These are phyloP conservation scores for Babesia bovis DNA, from an alignment of 169 alveolate genomes.

Conservation along the genomic window DNA sequence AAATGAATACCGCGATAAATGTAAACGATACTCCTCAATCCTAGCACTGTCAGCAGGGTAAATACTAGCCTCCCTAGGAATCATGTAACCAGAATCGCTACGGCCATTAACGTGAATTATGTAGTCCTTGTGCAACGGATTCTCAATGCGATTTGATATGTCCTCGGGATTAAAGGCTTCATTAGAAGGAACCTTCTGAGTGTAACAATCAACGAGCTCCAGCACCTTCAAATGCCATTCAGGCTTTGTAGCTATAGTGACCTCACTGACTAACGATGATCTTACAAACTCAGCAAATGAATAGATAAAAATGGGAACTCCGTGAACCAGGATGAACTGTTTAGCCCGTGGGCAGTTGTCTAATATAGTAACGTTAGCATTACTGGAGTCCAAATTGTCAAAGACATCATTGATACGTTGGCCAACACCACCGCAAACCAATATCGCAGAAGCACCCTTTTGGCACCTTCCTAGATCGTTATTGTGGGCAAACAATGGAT, in stretches of 20 bases:
- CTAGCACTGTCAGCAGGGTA: background rate
- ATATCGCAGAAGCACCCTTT: too few species aligned
- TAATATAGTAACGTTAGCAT: background rate
- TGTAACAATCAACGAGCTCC: conserved; percentile 10
- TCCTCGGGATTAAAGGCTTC: background rate
- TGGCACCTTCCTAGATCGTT: background rate
- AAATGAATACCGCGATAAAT: conserved; percentile 7
- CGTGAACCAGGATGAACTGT: conserved; percentile 46
- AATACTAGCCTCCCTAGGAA: background rate
- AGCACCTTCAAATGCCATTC: conserved; percentile 49
- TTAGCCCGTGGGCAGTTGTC: conserved; percentile 33
- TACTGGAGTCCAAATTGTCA: background rate
- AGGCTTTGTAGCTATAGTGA: conserved; percentile 46
- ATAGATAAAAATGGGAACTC: conserved; percentile 54
- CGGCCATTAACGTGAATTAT: background rate
- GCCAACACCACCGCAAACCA: conserved; percentile 60
- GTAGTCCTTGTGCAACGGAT: background rate
- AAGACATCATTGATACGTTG: conserved; percentile 20
- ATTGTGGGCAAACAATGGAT: too few species aligned
- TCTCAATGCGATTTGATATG: background rate
- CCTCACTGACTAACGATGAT: conserved; percentile 32
- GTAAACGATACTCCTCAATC: background rate
- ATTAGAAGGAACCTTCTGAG: background rate
- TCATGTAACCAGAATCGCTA: background rate
- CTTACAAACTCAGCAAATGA: conserved; percentile 50